These are phyloP conservation scores for Suhomyces kunorum DNA, from an alignment of 1,139 yeast genomes.

Conservation along the genomic window DNA sequence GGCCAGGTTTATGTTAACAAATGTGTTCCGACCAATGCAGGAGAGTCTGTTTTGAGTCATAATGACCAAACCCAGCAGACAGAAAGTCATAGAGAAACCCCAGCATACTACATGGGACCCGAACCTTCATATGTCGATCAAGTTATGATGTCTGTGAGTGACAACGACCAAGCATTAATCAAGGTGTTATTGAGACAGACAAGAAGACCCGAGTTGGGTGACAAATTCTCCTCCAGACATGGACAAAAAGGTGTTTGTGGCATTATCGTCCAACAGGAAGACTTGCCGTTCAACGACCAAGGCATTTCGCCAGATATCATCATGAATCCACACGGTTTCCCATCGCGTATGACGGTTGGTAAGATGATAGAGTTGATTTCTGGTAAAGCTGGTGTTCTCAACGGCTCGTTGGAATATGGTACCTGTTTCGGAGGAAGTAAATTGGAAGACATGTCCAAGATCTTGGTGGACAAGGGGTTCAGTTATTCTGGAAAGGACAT, in stretches of 20 bases:
- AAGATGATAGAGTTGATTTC: constrained; percentile 95
- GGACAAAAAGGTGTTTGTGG: constrained; percentile 99
- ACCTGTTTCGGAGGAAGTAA: constrained; percentile 98
- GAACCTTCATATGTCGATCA: constrained; percentile 95
- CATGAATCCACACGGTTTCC: constrained; percentile 99
- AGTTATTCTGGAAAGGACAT: constrained; percentile 95
- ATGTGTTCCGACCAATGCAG: constrained; percentile 84
- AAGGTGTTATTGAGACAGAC: constrained; percentile 93
- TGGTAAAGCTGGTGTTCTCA: constrained; percentile 96
- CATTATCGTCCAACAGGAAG: constrained; percentile 94
- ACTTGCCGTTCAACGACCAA: constrained; percentile 88
- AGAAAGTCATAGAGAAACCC: constrained; percentile 83
- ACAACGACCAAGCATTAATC: constrained; percentile 90
- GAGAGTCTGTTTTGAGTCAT: constrained; percentile 64
- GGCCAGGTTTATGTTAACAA: constrained; percentile 95
- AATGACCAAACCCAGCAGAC: constrained; percentile 32
- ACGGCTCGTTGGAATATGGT: constrained; percentile 91
- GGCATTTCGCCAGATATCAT: constrained; percentile 94
- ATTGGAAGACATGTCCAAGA: constrained; percentile 92
- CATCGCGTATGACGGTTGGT: constrained; percentile 99
- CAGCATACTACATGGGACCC: constrained; percentile 89
- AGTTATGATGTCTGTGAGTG: constrained; percentile 96
- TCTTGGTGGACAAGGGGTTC: constrained; percentile 88
- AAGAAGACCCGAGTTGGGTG: constrained; percentile 97
- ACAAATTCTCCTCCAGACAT: constrained; percentile 93